A percentile compares a stretch with the other conserved stretches of the same genome.
phyloP scores from a whole-genome alignment of 2,329 filamentous ascomycete genomes.

The Corinectria fuckeliana region DNA sequence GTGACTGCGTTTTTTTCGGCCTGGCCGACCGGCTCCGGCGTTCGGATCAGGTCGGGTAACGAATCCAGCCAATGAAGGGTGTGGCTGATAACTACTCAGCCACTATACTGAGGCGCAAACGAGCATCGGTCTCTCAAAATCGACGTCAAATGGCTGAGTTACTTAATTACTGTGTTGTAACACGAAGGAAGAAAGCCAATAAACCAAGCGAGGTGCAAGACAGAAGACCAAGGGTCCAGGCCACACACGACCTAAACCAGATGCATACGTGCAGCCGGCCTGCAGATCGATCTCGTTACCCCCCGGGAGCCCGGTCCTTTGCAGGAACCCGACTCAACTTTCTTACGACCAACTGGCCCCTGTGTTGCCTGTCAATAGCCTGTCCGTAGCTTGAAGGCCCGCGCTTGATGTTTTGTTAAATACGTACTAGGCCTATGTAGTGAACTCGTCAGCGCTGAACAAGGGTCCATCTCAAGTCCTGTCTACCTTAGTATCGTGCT shows the following conservation, averaged over 20 bases:
- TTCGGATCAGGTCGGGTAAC: constrained; percentile 25
- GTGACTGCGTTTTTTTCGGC: constrained; percentile 29
- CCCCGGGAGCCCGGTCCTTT: constrained; percentile 10
- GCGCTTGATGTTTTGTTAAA: background rate
- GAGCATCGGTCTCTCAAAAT: background rate
- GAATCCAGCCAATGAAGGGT: constrained; percentile 26
- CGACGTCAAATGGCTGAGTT: too few species aligned
- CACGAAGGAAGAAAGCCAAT: background rate
- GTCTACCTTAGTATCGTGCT: background rate
- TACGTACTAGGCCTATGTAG: too few species aligned
- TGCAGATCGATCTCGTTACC: constrained; percentile 18
- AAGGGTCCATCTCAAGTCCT: background rate
- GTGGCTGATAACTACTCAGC: constrained; percentile 27
- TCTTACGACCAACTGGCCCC: constrained; percentile 2
- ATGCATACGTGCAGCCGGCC: background rate
- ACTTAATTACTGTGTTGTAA: background rate
- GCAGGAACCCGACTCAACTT: constrained; percentile 12
- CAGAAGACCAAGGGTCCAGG: constrained; percentile 3
- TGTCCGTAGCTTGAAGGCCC: background rate
- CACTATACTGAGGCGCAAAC: constrained; percentile 14
- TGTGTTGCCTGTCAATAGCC: background rate
- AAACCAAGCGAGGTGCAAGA: background rate
- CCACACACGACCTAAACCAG: background rate
- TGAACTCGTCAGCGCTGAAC: constrained; percentile 3
- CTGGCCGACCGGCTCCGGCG: constrained; percentile 32